phyloP scores from a whole-genome alignment of 2,329 filamentous ascomycete genomes.

The Talaromyces sp. region DNA sequence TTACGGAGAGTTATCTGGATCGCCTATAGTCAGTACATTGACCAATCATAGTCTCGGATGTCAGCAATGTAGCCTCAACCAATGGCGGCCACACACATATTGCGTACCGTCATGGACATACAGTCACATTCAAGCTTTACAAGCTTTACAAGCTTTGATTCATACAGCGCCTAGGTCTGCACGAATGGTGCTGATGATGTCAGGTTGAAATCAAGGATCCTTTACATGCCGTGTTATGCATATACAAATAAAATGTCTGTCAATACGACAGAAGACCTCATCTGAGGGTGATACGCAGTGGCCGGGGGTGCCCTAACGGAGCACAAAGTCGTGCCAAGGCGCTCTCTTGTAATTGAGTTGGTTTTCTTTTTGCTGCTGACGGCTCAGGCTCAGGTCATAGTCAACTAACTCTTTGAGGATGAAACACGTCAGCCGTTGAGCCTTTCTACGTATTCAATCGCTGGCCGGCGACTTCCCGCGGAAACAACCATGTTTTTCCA shows the following conservation, averaged over 20 bases:
- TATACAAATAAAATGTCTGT: background rate
- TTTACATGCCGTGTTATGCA: background rate
- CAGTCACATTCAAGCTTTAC: background rate
- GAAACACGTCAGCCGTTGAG: background rate
- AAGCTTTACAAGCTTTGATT: background rate
- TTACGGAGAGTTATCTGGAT: background rate
- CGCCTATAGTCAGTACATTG: background rate
- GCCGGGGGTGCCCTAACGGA: background rate
- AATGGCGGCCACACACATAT: conserved; percentile 3
- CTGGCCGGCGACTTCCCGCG: background rate
- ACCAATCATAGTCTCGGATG: background rate
- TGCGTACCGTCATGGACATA: background rate
- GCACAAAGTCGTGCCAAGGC: background rate
- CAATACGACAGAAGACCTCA: background rate
- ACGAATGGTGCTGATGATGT: background rate
- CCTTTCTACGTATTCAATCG: background rate
- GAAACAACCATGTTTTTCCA: background rate
- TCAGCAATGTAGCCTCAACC: background rate
- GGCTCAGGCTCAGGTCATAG: background rate
- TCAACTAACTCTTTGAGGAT: background rate
- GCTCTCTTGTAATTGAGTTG: background rate
- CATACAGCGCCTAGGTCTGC: background rate
- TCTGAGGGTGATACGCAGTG: no score
- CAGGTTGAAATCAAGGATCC: background rate
- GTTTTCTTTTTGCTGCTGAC: background rate